phyloP scores from a whole-genome alignment of 225 moss, liverwort and hornwort species.

The Polytrichum commune region DNA sequence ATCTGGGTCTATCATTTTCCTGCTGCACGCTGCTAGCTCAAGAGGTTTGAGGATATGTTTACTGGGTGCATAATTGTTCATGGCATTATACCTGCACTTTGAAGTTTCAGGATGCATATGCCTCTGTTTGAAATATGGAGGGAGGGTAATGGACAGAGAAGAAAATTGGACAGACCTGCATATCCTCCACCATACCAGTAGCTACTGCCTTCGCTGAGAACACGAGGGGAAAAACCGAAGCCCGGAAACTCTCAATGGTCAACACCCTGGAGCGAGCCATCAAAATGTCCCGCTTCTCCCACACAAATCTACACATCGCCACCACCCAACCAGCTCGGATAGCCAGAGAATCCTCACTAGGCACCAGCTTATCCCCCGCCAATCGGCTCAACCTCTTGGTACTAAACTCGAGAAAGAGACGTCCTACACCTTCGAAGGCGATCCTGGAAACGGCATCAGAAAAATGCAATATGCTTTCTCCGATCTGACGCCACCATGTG shows the following conservation, averaged over 20 bases:
- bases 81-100: not conserved
- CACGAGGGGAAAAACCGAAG: constrained; percentile 80
- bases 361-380: constrained; percentile 94
- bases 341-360: constrained; percentile 85
- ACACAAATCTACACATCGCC: constrained; percentile 85
- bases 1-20: not conserved
- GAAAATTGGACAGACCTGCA: constrained; percentile 43
- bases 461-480: constrained; percentile 78
- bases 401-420: constrained; percentile 85
- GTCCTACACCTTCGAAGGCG: constrained; percentile 85
- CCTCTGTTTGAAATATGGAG: not conserved
- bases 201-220: constrained; percentile 96
- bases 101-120: not conserved
- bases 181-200: constrained; percentile 88
- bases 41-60: not conserved
- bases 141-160: not conserved
- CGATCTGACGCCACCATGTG: constrained; percentile 90
- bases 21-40: not conserved
- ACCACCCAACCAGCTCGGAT: constrained; percentile 95
- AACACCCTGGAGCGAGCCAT: constrained; percentile 80
- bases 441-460: constrained; percentile 89
- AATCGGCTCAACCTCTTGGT: constrained; percentile 87
- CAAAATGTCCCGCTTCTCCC: constrained; percentile 82
- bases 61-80: not conserved
- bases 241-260: constrained; percentile 82